A percentile compares a stretch with the other conserved stretches of the same genome.
phyloP scores from a whole-genome alignment of 1,139 yeast genomes.

The Nakaseomyces sp. region DNA sequence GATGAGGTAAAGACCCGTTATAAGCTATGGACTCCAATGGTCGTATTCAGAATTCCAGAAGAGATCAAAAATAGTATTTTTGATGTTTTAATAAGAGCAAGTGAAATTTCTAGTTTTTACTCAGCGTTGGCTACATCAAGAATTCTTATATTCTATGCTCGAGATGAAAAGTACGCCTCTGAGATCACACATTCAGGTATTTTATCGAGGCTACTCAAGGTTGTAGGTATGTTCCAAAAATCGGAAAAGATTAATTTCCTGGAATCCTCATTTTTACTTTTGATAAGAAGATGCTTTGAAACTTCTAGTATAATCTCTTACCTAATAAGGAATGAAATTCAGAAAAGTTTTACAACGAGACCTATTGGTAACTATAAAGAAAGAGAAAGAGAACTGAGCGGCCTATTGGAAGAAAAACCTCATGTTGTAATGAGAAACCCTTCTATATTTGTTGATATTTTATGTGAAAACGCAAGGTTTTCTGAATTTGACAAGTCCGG shows the following conservation, averaged over 20 bases:
- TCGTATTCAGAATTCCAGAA: slow-evolving; percentile 30
- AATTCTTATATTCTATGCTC: slow-evolving; percentile 46
- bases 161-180: slow-evolving; percentile 36
- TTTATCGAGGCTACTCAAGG: slow-evolving; percentile 30
- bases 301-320: slow-evolving; percentile 42
- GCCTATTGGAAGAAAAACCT: slow-evolving; percentile 47
- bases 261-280: slow-evolving; percentile 36
- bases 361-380: slow-evolving; percentile 26
- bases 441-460: slow-evolving; percentile 43
- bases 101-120: slow-evolving; percentile 36
- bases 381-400: slow-evolving; percentile 40
- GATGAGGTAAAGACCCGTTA: slow-evolving; percentile 23
- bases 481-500: slow-evolving; percentile 41
- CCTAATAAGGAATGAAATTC: slow-evolving; percentile 43
- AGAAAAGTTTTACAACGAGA: slow-evolving; percentile 34
- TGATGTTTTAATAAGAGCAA: slow-evolving; percentile 35
- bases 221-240: slow-evolving; percentile 29
- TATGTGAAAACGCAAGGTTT: slow-evolving; percentile 43
- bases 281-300: slow-evolving; percentile 67
- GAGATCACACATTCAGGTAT: slow-evolving; percentile 40
- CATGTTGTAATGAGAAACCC: slow-evolving; percentile 55
- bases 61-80: slow-evolving; percentile 36
- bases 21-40: slow-evolving; percentile 16
- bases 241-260: slow-evolving; percentile 28
- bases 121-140: slow-evolving; percentile 46